Evolutionary conservation across 768 basidiomycete species (phyloP).

Genomic region (Naganishia vaughanmartiniae): DNA sequence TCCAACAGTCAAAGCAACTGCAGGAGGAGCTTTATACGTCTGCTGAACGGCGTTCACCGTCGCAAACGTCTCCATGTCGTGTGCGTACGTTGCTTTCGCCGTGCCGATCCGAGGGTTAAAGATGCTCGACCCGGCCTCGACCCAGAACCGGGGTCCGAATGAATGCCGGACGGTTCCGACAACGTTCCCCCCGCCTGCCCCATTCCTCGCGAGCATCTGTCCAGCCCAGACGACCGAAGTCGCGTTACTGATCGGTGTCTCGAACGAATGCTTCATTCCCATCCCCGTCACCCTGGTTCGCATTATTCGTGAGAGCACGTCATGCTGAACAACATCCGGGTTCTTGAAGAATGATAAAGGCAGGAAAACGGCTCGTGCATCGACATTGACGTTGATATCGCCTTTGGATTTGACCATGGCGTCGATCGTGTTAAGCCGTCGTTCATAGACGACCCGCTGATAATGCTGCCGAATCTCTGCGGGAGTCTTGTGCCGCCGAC

Average conservation of each 20-base stretch:
- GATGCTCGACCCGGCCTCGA: conserved; percentile 50
- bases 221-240: conserved; percentile 47
- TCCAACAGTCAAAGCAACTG: conserved; percentile 47
- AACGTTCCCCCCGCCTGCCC: conserved; percentile 56
- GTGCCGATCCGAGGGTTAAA: conserved; percentile 43
- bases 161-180: conserved; percentile 73
- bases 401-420: conserved; percentile 49
- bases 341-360: conserved; percentile 39
- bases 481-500: neutral
- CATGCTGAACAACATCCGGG: conserved; percentile 39
- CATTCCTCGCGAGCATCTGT: conserved; percentile 49
- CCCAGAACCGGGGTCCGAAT: conserved; percentile 63
- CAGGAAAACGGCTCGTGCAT: conserved; percentile 48
- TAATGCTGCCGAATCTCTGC: conserved; percentile 41
- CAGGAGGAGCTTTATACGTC: conserved; percentile 47
- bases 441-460: conserved; percentile 43
- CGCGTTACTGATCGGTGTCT: conserved; percentile 49
- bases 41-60: conserved; percentile 47
- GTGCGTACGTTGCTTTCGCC: conserved; percentile 43
- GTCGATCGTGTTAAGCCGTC: conserved; percentile 41
- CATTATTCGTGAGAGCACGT: conserved; percentile 36
- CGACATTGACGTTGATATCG: conserved; percentile 45
- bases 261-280: conserved; percentile 52
- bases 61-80: conserved; percentile 45
- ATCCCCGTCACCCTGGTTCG: conserved; percentile 42